phyloP scores from a whole-genome alignment of 2,329 filamentous ascomycete genomes.

The Beauveria pseudobassiana region DNA sequence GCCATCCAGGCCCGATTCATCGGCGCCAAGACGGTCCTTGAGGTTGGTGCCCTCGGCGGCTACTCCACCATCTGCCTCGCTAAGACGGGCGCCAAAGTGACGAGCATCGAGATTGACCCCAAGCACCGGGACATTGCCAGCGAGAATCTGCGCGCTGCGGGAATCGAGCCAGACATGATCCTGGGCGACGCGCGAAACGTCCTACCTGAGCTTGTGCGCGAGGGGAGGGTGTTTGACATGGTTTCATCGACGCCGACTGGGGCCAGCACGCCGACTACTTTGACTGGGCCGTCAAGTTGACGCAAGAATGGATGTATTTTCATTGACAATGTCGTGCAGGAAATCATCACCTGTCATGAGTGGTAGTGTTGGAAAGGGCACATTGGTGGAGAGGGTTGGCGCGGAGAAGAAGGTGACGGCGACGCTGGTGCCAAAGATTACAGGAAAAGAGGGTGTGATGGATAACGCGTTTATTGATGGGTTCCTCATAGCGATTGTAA shows the following conservation, averaged over 20 bases:
- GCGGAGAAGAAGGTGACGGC: slow-evolving; percentile 10
- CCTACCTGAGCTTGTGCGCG: slow-evolving; percentile 27
- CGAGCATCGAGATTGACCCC: slow-evolving; percentile 41
- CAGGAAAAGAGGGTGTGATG: neutral
- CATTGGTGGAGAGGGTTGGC: slow-evolving; percentile 13
- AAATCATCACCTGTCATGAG: slow-evolving; percentile 3
- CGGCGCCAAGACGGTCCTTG: slow-evolving; percentile 34
- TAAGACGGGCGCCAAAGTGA: slow-evolving; percentile 31
- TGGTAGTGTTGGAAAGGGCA: slow-evolving; percentile 9
- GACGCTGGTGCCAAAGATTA: slow-evolving; percentile 2
- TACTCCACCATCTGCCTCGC: slow-evolving; percentile 49
- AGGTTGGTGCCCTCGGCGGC: slow-evolving; percentile 49
- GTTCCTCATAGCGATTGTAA: neutral
- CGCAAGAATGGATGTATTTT: slow-evolving; percentile 34
- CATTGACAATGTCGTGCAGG: slow-evolving; percentile 42
- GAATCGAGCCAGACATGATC: slow-evolving; percentile 36
- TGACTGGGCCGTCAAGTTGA: slow-evolving; percentile 34
- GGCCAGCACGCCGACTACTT: slow-evolving; percentile 42
- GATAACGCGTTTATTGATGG: neutral
- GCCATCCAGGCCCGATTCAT: slow-evolving; percentile 30
- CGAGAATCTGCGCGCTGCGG: slow-evolving; percentile 31
- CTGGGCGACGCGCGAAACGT: slow-evolving; percentile 37
- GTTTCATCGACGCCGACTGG: slow-evolving; percentile 46
- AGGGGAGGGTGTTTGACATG: slow-evolving; percentile 39
- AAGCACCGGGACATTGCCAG: slow-evolving; percentile 38